Evolutionary conservation across 441 rosid genomes (phyloP).

Genomic region (Euphorbia celastroides): DNA sequence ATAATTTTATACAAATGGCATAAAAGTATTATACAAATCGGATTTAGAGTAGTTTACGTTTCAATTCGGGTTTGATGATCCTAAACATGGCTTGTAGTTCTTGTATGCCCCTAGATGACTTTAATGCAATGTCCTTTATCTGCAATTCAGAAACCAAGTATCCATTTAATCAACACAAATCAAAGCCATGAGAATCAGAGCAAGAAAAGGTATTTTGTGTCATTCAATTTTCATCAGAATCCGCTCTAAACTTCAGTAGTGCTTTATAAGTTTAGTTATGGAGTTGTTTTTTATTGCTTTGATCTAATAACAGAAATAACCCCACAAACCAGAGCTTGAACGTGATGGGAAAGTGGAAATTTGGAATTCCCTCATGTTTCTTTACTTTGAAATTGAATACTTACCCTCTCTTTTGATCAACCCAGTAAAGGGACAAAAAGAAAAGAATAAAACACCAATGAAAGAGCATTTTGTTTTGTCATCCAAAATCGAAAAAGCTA

Average conservation of each 20-base stretch:
- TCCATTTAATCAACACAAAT: background rate
- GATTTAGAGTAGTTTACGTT: constrained; percentile 51
- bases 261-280: background rate
- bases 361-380: background rate
- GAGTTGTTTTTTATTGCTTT: background rate
- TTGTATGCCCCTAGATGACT: constrained; percentile 85
- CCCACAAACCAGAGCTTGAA: constrained; percentile 7
- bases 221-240: background rate
- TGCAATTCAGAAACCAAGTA: constrained; percentile 17
- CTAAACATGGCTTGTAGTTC: constrained; percentile 77
- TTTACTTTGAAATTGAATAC: background rate
- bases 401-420: constrained; percentile 11
- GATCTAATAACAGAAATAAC: constrained; percentile 2
- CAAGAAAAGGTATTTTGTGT: background rate
- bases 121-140: constrained; percentile 86
- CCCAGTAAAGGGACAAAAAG: constrained; percentile 13
- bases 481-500: background rate
- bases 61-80: constrained; percentile 47
- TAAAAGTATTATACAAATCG: too few species aligned
- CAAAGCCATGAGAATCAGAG: background rate
- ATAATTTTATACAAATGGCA: too few species aligned
- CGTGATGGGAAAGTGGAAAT: background rate
- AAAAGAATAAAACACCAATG: constrained; percentile 12
- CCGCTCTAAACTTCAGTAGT: background rate
- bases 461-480: constrained; percentile 2